A percentile compares a stretch with the other conserved stretches of the same genome.
phyloP scores from a whole-genome alignment of 225 moss, liverwort and hornwort species.

The Lunularia cruciata region DNA sequence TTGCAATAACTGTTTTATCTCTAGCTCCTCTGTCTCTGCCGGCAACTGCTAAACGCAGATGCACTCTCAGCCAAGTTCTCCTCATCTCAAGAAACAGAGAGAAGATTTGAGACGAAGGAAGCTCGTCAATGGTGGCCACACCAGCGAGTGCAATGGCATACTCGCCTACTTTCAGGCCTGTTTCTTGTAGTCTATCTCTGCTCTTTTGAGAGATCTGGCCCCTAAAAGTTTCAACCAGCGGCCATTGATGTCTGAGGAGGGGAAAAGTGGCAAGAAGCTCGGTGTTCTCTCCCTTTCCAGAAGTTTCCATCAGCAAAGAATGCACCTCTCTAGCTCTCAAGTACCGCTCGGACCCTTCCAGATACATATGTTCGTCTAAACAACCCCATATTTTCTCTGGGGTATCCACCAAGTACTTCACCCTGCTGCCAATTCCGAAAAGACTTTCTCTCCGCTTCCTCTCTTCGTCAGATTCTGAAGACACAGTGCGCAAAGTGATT shows the following conservation, averaged over 20 bases:
- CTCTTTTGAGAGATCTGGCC: slow-evolving; percentile 89
- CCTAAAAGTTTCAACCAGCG: slow-evolving; percentile 81
- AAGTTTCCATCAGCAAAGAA: slow-evolving; percentile 51
- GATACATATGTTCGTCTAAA: slow-evolving; percentile 92
- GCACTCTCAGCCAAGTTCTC: slow-evolving; percentile 69
- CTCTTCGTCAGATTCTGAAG: slow-evolving; percentile 64
- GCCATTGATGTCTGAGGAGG: slow-evolving; percentile 88
- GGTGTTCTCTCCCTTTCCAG: slow-evolving; percentile 33
- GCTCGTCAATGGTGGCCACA: slow-evolving; percentile 80
- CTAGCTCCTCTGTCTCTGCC: slow-evolving; percentile 26
- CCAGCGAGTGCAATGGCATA: slow-evolving; percentile 84
- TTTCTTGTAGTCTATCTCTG: slow-evolving; percentile 84
- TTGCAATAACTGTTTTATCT: slow-evolving; percentile 22
- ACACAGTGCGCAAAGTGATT: slow-evolving; percentile 55
- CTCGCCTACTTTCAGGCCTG: slow-evolving; percentile 60
- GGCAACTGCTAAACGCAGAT: slow-evolving; percentile 51
- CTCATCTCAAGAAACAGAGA: slow-evolving; percentile 79
- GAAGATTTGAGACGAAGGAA: slow-evolving; percentile 73
- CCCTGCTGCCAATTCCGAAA: slow-evolving; percentile 74
- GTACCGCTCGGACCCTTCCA: slow-evolving; percentile 87
- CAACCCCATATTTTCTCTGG: slow-evolving; percentile 99
- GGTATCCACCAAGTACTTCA: slow-evolving; percentile 92
- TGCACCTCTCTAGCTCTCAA: slow-evolving; percentile 86
- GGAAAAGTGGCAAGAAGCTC: slow-evolving; percentile 78
- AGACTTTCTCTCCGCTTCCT: slow-evolving; percentile 66